These are phyloP conservation scores for Lactifluus subvellereus DNA, from an alignment of 768 basidiomycete species.

Conservation along the genomic window DNA sequence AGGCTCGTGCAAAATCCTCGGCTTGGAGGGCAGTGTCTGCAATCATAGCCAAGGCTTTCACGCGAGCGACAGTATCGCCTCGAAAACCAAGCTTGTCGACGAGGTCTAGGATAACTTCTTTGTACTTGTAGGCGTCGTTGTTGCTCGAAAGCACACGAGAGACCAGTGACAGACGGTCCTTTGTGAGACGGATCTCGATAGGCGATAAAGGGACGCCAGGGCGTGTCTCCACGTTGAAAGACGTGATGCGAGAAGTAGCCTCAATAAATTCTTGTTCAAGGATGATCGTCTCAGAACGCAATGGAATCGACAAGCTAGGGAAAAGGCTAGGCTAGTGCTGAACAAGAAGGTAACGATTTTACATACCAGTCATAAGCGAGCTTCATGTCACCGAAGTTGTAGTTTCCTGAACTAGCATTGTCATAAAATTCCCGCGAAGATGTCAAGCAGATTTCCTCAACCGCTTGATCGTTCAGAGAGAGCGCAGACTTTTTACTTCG, in stretches of 20 bases:
- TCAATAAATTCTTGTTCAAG: conserved; percentile 91
- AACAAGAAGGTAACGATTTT: background rate
- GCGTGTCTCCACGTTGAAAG: conserved; percentile 77
- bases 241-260: conserved; percentile 91
- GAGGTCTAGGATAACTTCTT: conserved; percentile 87
- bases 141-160: conserved; percentile 81
- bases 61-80: conserved; percentile 66
- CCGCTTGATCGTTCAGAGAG: conserved; percentile 40
- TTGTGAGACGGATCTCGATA: conserved; percentile 88
- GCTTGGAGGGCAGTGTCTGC: conserved; percentile 79
- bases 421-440: conserved; percentile 91
- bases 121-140: conserved; percentile 83
- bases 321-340: background rate
- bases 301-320: conserved; percentile 69
- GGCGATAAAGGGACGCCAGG: conserved; percentile 78
- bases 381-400: conserved; percentile 93
- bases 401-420: conserved; percentile 88
- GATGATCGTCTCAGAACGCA: conserved; percentile 51
- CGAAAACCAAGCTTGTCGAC: conserved; percentile 81
- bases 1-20: conserved; percentile 73
- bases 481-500: conserved; percentile 41
- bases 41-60: conserved; percentile 85
- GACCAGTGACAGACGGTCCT: conserved; percentile 83
- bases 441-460: conserved; percentile 76
- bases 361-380: conserved; percentile 89